Evolutionary conservation across 495 filamentous ascomycete species (phyloP), one percentile per base, ranked within the genome.

Genomic region (Clohesyomyces aquaticus): DNA sequence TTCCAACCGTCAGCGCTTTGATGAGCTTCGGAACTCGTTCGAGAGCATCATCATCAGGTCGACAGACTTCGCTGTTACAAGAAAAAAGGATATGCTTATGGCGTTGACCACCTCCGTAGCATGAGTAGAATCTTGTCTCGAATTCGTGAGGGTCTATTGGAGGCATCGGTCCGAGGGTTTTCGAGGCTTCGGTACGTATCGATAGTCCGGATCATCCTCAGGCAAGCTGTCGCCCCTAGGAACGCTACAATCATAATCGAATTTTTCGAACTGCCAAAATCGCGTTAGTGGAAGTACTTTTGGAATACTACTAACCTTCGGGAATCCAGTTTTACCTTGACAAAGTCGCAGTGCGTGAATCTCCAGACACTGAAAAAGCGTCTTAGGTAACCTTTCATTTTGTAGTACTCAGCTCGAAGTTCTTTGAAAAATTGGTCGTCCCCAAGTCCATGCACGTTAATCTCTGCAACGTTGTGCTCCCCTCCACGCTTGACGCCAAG

Each of bases 261-360:
- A 58, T 58, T 58, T 58, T 18, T 58, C 41, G 42, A 46, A 58
- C 55, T 58, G 25, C n/a, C n/a, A n/a, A n/a, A n/a, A n/a, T n/a
- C n/a, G n/a, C n/a, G n/a, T n/a, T n/a, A n/a, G n/a, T n/a, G n/a
- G n/a, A n/a, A n/a, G n/a, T n/a, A n/a, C n/a, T n/a, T n/a, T n/a
- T n/a, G n/a, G n/a, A n/a, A n/a, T 52, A 52, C 14, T 10, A 52
- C 49, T 52, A 23, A 23, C 9, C 22, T 46, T 46, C 3, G 16
- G 41, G 21, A 4, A 21, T 12, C 19, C 12, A 47, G 32, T 28
- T 42, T 46, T 28, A 58, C 55, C 38, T 28, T 41, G 55, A 32
- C 26, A 43, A 58, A 58, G 25, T 58, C 41, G 29, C 55, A 58
- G 55, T 58, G 55, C n/a, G 55, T 32, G 41, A 22, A 58, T 9